These are phyloP conservation scores for Cucurbita argyrosperma DNA, from an alignment of 306 rosid species.

Conservation along the genomic window DNA sequence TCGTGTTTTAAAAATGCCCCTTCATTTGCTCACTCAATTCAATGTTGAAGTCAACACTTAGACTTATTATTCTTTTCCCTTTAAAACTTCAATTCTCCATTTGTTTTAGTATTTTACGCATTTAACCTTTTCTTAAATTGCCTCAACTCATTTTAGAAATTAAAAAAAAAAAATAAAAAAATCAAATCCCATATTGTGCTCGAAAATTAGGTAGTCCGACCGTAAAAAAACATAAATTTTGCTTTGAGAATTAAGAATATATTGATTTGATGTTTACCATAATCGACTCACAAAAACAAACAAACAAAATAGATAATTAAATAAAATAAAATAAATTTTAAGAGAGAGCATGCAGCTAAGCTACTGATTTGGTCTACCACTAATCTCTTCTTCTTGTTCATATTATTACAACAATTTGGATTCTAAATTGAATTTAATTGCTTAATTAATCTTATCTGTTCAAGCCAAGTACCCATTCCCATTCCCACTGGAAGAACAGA, in stretches of 20 bases:
- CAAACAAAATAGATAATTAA: neutral
- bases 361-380: neutral
- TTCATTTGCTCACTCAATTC: neutral
- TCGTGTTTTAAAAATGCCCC: neutral
- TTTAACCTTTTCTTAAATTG: no score
- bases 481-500: neutral
- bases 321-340: neutral
- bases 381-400: neutral
- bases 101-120: no score
- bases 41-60: neutral
- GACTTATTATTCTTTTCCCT: no score
- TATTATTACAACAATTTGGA: neutral
- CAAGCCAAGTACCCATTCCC: neutral
- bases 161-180: no score
- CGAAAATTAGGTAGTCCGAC: no score
- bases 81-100: no score
- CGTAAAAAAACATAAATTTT: neutral
- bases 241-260: neutral
- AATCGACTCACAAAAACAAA: neutral
- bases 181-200: no score
- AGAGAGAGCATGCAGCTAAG: neutral
- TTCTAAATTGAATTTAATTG: neutral
- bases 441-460: neutral
- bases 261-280: neutral
- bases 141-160: no score